A percentile compares a stretch with the other conserved stretches of the same genome.
Conservation (phyloP, 805 yeast species). For the Metschnikowia arizonensis region DNA sequence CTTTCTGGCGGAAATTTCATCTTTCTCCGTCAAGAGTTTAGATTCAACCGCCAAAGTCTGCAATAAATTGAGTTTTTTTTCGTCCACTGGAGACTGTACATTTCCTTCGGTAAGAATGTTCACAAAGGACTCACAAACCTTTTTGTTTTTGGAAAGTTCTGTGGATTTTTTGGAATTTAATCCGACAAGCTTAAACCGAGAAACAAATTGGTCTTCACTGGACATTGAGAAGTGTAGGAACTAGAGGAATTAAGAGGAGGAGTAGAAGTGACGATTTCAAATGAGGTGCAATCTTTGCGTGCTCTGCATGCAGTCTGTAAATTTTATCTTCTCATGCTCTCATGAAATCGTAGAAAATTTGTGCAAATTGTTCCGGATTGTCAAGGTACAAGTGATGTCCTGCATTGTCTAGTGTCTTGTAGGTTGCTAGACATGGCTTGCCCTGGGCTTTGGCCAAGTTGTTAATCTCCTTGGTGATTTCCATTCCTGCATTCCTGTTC, state of each 20-base stretch:
- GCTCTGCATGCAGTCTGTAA: not conserved
- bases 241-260: no score
- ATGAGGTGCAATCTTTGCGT: not conserved
- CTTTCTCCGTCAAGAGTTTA: conserved; percentile 42
- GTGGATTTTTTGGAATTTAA: conserved; percentile 68
- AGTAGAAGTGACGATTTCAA: not conserved
- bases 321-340: not conserved
- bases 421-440: conserved; percentile 18
- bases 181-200: conserved; percentile 49
- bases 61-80: conserved; percentile 57
- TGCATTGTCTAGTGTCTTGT: conserved; percentile 36
- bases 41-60: conserved; percentile 74
- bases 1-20: conserved; percentile 39
- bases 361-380: conserved; percentile 38
- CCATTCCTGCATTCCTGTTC: conserved; percentile 55
- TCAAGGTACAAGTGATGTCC: conserved; percentile 57
- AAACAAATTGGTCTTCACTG: conserved; percentile 29
- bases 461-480: conserved; percentile 24
- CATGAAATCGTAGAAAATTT: conserved; percentile 6
- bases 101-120: conserved; percentile 50
- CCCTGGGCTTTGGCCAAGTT: conserved; percentile 10
- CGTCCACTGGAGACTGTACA: conserved; percentile 42
- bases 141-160: conserved; percentile 81
- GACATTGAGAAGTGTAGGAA: conserved; percentile 8
- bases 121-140: conserved; percentile 68